Evolutionary conservation across 345 rosid species (phyloP).

Genomic region (Viola odorata): DNA sequence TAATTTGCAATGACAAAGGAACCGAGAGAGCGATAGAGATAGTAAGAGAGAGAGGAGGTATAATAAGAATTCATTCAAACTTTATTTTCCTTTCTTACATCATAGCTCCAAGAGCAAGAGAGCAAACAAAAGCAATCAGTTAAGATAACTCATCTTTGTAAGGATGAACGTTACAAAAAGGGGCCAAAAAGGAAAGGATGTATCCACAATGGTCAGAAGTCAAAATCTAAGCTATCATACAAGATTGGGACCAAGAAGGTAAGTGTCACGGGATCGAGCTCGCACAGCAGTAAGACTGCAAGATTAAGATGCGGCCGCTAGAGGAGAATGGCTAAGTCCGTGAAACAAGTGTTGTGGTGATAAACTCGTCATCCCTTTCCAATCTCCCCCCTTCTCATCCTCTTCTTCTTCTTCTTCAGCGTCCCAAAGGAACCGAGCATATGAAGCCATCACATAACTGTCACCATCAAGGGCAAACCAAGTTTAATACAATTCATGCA

Average conservation of each 20-base stretch:
- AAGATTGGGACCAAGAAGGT: not conserved
- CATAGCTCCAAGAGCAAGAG: slow-evolving; percentile 9
- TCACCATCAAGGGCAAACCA: slow-evolving; percentile 22
- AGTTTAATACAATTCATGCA: not conserved
- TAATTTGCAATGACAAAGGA: not conserved
- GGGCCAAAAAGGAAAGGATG: slow-evolving; percentile 11
- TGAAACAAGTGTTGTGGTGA: slow-evolving; percentile 25
- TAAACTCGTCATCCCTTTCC: slow-evolving; percentile 22
- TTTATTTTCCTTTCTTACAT: slow-evolving; percentile 29
- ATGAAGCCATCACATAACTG: slow-evolving; percentile 83
- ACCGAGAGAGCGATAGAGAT: not conserved
- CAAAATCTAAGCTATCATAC: slow-evolving; percentile 27
- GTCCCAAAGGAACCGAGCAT: slow-evolving; percentile 88
- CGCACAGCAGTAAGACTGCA: not conserved
- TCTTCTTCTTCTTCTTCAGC: slow-evolving; percentile 67
- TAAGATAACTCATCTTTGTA: slow-evolving; percentile 8
- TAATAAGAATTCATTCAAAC: slow-evolving; percentile 22
- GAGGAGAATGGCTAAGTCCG: slow-evolving; percentile 32
- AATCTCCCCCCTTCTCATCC: slow-evolving; percentile 18
- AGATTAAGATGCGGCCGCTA: slow-evolving; percentile 55
- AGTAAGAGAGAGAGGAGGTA: not conserved
- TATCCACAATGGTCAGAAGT: slow-evolving; percentile 33
- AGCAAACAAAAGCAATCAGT: slow-evolving; percentile 8
- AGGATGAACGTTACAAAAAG: slow-evolving; percentile 6
- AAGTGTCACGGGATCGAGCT: slow-evolving; percentile 3